Percentiles rank a stretch among this genome's conserved stretches.
Conservation (phyloP, 148 eudicot genomes). For the Fagopyrum tataricum region DNA sequence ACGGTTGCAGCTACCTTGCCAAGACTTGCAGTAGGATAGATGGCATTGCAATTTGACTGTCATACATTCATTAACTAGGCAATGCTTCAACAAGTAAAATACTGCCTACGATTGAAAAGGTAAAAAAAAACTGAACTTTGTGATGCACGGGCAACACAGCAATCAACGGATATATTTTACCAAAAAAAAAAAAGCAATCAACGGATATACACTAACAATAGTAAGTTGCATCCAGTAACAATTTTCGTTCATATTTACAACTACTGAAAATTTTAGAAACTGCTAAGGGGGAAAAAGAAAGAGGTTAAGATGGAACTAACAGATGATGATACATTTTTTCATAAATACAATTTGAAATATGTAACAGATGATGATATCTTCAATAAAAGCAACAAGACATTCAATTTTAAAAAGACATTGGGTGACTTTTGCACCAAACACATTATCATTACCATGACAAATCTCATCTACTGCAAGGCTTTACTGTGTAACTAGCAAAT, state of each 20-base stretch:
- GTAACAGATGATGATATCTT: neutral
- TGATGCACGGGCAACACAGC: neutral
- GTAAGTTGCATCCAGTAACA: neutral
- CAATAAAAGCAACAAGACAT: too few relatives aligned
- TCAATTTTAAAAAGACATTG: too few relatives aligned
- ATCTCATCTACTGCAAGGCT: too few relatives aligned
- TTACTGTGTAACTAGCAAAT: too few relatives aligned
- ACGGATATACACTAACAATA: neutral
- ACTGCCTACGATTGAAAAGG: neutral
- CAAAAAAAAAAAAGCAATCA: too few relatives aligned
- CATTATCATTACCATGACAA: too few relatives aligned
- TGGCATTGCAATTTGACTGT: neutral
- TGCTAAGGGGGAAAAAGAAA: neutral
- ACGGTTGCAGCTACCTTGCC: too few relatives aligned
- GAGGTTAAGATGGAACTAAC: constrained; percentile 22
- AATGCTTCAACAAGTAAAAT: neutral
- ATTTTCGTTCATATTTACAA: neutral
- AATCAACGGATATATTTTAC: too few relatives aligned
- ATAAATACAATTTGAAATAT: too few relatives aligned
- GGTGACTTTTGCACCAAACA: too few relatives aligned
- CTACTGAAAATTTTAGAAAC: neutral
- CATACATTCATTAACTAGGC: neutral
- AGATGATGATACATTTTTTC: constrained; percentile 21
- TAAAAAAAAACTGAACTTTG: neutral
- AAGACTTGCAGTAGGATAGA: too few relatives aligned